Evolutionary conservation across 106 monocot species (phyloP).

Genomic region (Acorus gramineus): DNA sequence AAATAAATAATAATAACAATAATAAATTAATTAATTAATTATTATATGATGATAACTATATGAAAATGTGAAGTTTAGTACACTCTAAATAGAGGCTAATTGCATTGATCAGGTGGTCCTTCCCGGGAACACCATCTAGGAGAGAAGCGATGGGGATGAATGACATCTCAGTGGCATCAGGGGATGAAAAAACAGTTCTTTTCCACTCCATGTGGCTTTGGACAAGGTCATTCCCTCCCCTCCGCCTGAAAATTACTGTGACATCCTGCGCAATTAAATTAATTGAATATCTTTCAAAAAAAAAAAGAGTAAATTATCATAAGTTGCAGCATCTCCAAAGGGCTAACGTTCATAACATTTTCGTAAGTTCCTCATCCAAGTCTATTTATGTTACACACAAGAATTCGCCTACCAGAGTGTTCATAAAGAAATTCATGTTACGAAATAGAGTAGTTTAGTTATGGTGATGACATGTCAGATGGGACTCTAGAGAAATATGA

Average conservation of each 20-base stretch:
- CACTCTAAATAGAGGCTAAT: slow-evolving; percentile 82
- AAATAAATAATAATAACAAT: slow-evolving; percentile 4
- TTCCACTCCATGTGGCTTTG: slow-evolving; percentile 61
- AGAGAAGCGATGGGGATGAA: slow-evolving; percentile 67
- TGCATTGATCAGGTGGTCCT: slow-evolving; percentile 67
- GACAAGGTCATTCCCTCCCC: slow-evolving; percentile 78
- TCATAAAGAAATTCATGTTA: too few relatives aligned
- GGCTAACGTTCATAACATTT: too few relatives aligned
- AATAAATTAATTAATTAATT: neutral
- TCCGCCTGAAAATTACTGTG: slow-evolving; percentile 82
- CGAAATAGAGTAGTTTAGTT: too few relatives aligned
- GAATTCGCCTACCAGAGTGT: too few relatives aligned
- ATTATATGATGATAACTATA: neutral
- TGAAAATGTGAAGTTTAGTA: slow-evolving; percentile 11
- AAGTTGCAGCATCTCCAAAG: too few relatives aligned
- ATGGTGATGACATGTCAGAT: too few relatives aligned
- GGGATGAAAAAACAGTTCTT: slow-evolving; percentile 47
- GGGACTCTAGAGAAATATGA: too few relatives aligned
- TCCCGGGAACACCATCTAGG: slow-evolving; percentile 62
- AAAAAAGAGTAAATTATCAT: neutral
- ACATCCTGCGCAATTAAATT: slow-evolving; percentile 55
- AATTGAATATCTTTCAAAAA: neutral
- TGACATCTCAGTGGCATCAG: slow-evolving; percentile 78
- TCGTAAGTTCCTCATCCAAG: too few relatives aligned
- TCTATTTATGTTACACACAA: too few relatives aligned